Conservation (phyloP, 345 rosid species). For the Bretschneidera sinensis region DNA sequence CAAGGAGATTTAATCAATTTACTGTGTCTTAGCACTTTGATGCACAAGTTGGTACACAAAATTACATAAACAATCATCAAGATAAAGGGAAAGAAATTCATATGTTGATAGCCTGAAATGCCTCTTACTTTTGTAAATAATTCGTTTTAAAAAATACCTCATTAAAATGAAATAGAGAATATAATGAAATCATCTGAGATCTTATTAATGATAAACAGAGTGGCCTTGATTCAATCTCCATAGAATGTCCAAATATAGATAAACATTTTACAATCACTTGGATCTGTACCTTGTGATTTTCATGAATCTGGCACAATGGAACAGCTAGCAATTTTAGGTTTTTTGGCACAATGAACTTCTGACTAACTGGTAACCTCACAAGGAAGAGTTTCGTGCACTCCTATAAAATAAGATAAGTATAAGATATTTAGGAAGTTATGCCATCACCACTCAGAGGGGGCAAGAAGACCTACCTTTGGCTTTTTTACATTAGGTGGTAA, state of each 20-base stretch:
- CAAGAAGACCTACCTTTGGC: slow-evolving; percentile 53
- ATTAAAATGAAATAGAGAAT: not conserved
- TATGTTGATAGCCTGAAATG: too few relatives aligned
- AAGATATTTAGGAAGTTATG: not conserved
- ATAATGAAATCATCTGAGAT: not conserved
- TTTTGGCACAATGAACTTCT: slow-evolving; percentile 65
- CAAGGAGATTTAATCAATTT: too few relatives aligned
- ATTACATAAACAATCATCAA: not conserved
- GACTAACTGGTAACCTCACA: slow-evolving; percentile 52
- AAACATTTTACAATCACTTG: not conserved
- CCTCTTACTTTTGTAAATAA: too few relatives aligned
- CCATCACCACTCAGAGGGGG: slow-evolving; percentile 2
- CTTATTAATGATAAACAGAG: not conserved
- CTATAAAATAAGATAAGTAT: slow-evolving; percentile 28
- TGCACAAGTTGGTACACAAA: not conserved
- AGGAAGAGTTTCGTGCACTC: slow-evolving; percentile 80
- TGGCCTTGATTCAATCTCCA: not conserved
- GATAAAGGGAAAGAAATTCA: not conserved
- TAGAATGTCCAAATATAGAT: not conserved
- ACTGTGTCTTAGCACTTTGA: too few relatives aligned
- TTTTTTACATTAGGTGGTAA: slow-evolving; percentile 50
- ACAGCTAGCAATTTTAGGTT: slow-evolving; percentile 82
- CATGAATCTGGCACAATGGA: slow-evolving; percentile 71
- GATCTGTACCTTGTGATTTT: slow-evolving; percentile 55
- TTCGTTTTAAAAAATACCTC: too few relatives aligned